Conservation (phyloP, 139 green algal species). For the Ettlia oleoabundans region DNA sequence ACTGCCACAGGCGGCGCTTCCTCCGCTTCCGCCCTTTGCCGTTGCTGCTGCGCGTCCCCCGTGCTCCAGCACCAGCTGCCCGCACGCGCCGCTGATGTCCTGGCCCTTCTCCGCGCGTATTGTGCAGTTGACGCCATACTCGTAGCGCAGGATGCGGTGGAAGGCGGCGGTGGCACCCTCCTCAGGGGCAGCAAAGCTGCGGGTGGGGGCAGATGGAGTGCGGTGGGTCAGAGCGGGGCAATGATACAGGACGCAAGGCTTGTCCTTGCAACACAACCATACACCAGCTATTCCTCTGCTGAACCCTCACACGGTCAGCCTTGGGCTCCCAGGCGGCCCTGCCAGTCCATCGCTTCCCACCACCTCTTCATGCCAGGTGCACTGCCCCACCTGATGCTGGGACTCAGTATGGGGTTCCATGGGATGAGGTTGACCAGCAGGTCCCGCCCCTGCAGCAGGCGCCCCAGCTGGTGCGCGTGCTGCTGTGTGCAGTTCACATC, state of each 20-base stretch:
- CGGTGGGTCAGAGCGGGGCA: too few relatives aligned
- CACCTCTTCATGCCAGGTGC: too few relatives aligned
- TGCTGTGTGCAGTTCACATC: constrained; percentile 83
- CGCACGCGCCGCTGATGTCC: constrained; percentile 75
- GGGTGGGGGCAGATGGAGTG: not conserved
- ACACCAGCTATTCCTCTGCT: too few relatives aligned
- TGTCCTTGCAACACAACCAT: too few relatives aligned
- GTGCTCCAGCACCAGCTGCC: constrained; percentile 83
- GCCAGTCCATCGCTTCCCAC: too few relatives aligned
- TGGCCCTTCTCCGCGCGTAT: constrained; percentile 91
- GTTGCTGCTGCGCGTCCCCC: not conserved
- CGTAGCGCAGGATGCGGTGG: constrained; percentile 65
- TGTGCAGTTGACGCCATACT: constrained; percentile 71
- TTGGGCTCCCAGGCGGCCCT: too few relatives aligned
- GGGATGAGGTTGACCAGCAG: constrained; percentile 93
- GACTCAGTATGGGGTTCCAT: constrained; percentile 83
- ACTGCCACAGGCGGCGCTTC: not conserved
- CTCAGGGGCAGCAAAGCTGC: constrained; percentile 61
- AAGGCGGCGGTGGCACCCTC: constrained; percentile 62
- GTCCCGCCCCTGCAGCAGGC: constrained; percentile 64
- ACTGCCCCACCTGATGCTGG: too few relatives aligned
- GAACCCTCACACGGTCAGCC: too few relatives aligned
- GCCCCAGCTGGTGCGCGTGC: constrained; percentile 81
- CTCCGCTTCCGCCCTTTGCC: not conserved
- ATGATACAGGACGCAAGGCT: too few relatives aligned